Conservation (phyloP, 768 basidiomycete species). For the Rhizopogon roseolus region DNA sequence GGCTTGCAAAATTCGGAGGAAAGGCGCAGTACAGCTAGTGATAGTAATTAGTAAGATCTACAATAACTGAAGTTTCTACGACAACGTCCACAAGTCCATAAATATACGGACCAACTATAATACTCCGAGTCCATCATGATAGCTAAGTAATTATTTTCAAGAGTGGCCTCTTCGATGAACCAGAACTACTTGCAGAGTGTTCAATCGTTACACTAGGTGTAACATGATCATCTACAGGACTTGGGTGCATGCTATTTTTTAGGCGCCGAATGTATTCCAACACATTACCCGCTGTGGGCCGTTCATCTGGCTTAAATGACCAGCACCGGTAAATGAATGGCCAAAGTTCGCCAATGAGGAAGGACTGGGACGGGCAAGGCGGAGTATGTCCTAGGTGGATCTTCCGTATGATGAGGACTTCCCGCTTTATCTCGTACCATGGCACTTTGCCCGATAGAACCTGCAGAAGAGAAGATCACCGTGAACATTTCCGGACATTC, state of each 20-base stretch:
- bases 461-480: conserved; percentile 10
- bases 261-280: neutral
- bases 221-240: neutral
- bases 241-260: neutral
- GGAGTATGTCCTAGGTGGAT: too few relatives aligned
- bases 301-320: neutral
- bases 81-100: too few relatives aligned
- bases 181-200: neutral
- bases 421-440: conserved; percentile 3
- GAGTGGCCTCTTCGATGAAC: neutral
- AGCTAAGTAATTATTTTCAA: neutral
- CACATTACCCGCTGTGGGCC: neutral
- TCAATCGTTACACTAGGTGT: neutral
- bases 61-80: too few relatives aligned
- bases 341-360: too few relatives aligned
- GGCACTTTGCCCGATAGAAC: conserved; percentile 12
- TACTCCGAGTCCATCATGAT: neutral
- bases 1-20: too few relatives aligned
- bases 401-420: neutral
- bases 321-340: neutral
- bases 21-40: too few relatives aligned
- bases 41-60: too few relatives aligned
- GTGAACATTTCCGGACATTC: neutral
- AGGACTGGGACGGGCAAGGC: too few relatives aligned
- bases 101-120: too few relatives aligned